phyloP scores from a whole-genome alignment of 2,329 filamentous ascomycete species.

The Westerdykella sp. region DNA sequence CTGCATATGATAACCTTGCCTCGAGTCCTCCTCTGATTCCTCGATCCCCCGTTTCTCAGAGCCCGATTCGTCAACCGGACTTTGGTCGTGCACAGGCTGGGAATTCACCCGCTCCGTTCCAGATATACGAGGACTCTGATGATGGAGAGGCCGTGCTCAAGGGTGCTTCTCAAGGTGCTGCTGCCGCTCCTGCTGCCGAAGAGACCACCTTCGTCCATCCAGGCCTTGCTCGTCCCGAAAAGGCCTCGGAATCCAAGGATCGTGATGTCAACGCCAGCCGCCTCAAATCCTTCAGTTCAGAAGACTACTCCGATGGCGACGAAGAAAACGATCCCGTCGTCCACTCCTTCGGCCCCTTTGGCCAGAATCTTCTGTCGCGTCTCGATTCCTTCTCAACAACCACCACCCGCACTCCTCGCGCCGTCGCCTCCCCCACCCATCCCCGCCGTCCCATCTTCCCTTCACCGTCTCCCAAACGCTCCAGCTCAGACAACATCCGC shows the following conservation, averaged over 20 bases:
- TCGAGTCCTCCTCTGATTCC: constrained; percentile 61
- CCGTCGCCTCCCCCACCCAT: constrained; percentile 8
- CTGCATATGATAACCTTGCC: constrained; percentile 42
- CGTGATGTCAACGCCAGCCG: constrained; percentile 21
- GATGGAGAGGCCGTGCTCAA: constrained; percentile 19
- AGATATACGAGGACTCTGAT: constrained; percentile 38
- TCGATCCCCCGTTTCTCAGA: constrained; percentile 71
- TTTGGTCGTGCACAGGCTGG: constrained; percentile 30
- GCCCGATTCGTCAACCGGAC: constrained; percentile 47
- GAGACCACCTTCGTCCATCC: constrained; percentile 30
- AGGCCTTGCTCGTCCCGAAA: constrained; percentile 15
- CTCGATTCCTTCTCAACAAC: constrained; percentile 67
- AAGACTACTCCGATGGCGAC: constrained; percentile 66
- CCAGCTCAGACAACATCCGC: constrained; percentile 17
- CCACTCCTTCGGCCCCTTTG: constrained; percentile 86
- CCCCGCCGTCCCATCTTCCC: constrained; percentile 21
- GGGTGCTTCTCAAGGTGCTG: constrained; percentile 16
- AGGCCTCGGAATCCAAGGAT: constrained; percentile 12
- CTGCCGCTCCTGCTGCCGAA: constrained; percentile 9
- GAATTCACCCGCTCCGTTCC: constrained; percentile 31
- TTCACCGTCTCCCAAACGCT: constrained; percentile 26
- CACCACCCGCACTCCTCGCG: neutral
- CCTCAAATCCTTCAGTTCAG: constrained; percentile 35
- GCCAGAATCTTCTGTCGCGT: constrained; percentile 74
- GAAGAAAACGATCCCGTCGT: constrained; percentile 94